Base-by-base conservation (phyloP, 2,329 filamentous ascomycete genomes). In the Aspergillus sp. region DNA sequence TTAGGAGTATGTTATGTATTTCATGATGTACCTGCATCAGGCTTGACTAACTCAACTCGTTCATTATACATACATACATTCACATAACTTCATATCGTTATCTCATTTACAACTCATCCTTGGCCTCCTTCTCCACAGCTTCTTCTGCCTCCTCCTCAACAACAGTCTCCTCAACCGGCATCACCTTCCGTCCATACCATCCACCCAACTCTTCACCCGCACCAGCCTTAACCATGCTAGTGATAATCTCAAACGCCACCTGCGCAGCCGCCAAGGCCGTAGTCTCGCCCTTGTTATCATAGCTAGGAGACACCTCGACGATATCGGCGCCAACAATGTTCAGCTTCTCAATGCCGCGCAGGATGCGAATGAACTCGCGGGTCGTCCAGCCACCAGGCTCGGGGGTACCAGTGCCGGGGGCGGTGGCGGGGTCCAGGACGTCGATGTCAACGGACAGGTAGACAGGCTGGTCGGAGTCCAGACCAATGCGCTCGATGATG, bases 381-480 rank as follows among this genome's bases (percentile, higher is more conserved):
- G 90, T 96, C 5, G 91, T 95, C 92, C 92, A 97, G 39, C 92
- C 92, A 59, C 93, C 92, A 0, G 92, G 90, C 79, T 96, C 92
- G 0, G 92, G 92, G 0, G 92, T 97, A 1, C 92, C 93, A 0
- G 92, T 96, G 2, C 89, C 91, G 0, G 91, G 91, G 0, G 78
- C 78, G 7, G 87, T 79, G 32, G 85, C 88, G 0, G 91, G 91
- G 73, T 94, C 90, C 50, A 94, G 80, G 0, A 93, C 90, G 74
- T 94, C 91, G 66, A 93, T 93, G 70, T 94, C 91, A 15, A 94
- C 85, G 38, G 86, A 90, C 9, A 96, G 79, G 72, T 96, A 96
- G 1, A 96, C 91, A 0, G 91, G 91, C 65, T 86, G 87, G 65
- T 91, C 86, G 0, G 85, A 87, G 41, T 76, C 73, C 21, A 78